Base-by-base conservation (phyloP, 352 stramenopile species). In the Phytophthora palmivora region DNA sequence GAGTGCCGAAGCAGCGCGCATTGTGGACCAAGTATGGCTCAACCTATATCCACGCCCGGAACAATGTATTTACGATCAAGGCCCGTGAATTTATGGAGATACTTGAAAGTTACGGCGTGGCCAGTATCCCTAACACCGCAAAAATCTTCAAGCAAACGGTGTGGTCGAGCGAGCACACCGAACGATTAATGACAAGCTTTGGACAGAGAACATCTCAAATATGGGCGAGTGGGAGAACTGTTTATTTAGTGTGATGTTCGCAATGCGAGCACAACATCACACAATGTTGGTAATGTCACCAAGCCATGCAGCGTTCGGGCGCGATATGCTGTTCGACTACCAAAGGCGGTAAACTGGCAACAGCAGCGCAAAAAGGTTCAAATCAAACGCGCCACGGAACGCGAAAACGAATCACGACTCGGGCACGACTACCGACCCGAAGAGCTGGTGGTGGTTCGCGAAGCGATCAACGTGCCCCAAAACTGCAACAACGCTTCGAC, bases 301-400 rank as follows among this genome's bases (percentile, higher is more conserved):
- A 1, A 33, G 43, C 15, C 54, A 54, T 55, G 54, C 44, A 2
- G 44, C 43, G 3, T 54, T 62, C 10, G 54, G 43, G 1, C 3
- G 54, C 12, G 43, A 62, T 15, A 62, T 54, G 24, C 11, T 62
- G 0, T 62, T 62, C 15, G 33, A 47, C n/a, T 58, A n/a, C 24
- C 37, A 2, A 32, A 5, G 0, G n/a, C 11, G 14, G 49, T 58
- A 4, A 16, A 58, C n/a, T 58, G 49, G 22, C 6, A 47, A 10
- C 18, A 58, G 30, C 37, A 58, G 11, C 37, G 48, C 14, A 15
- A 19, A 39, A 24, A 58, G 39, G 24, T 10, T 6, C 49, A 39
- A 39, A 9, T 48, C 3, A 15, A 24, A 3, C 3, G 16, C 9
- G 16, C 9, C n/a, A 19, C n/a, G 8, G 14, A 14, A 0, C 6